Evolutionary conservation across 495 filamentous ascomycete species (phyloP).

Genomic region (Hypoxylon intermedium): DNA sequence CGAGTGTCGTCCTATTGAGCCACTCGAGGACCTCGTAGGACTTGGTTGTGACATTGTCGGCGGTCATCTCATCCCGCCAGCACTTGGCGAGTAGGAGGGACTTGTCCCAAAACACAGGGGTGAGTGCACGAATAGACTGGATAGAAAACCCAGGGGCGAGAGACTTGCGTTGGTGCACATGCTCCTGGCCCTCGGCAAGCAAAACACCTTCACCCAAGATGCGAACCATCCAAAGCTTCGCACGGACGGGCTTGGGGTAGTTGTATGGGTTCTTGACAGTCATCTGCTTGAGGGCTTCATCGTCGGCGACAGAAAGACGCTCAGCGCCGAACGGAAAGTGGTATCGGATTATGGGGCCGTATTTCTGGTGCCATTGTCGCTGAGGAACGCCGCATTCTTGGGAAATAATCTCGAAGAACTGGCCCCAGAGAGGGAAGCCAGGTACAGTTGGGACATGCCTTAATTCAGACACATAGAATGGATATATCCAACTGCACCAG

Average conservation of each 20-base stretch:
- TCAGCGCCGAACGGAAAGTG: slow-evolving; percentile 56
- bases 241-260: slow-evolving; percentile 58
- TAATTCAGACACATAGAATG: slow-evolving; percentile 52
- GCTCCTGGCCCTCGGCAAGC: slow-evolving; percentile 55
- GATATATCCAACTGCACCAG: slow-evolving; percentile 50
- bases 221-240: slow-evolving; percentile 58
- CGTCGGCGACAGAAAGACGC: slow-evolving; percentile 54
- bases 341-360: slow-evolving; percentile 53
- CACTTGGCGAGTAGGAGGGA: slow-evolving; percentile 52
- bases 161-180: slow-evolving; percentile 55
- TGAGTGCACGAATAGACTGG: slow-evolving; percentile 52
- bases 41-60: slow-evolving; percentile 33
- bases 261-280: slow-evolving; percentile 61
- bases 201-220: slow-evolving; percentile 58
- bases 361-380: slow-evolving; percentile 50
- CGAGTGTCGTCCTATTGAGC: slow-evolving; percentile 58
- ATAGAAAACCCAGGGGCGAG: slow-evolving; percentile 56
- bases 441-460: slow-evolving; percentile 53
- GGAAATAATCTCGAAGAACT: slow-evolving; percentile 49
- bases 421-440: slow-evolving; percentile 53
- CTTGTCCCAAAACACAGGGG: slow-evolving; percentile 60
- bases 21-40: slow-evolving; percentile 55
- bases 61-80: slow-evolving; percentile 49
- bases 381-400: slow-evolving; percentile 50
- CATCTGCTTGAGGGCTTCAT: slow-evolving; percentile 55